phyloP scores from a whole-genome alignment of 768 basidiomycete species.

The Lactarius deliciosus region DNA sequence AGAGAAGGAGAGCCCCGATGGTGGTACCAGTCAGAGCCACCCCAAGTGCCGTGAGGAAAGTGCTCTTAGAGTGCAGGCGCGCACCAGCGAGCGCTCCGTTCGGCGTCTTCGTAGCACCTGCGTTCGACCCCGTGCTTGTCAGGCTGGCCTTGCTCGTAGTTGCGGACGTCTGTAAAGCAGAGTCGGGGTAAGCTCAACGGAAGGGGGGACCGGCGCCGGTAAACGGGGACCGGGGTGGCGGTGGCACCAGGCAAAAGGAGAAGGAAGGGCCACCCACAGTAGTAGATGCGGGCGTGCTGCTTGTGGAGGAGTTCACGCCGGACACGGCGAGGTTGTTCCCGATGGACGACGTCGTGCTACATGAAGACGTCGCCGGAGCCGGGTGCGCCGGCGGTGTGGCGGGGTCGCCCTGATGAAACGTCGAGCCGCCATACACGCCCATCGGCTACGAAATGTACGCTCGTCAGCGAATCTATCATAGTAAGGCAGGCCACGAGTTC shows the following conservation, averaged over 20 bases:
- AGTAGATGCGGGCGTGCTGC: neutral
- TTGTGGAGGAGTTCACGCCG: neutral
- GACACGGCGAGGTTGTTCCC: constrained; percentile 40
- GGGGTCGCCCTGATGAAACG: constrained; percentile 63
- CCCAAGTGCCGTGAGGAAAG: neutral
- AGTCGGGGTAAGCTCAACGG: neutral
- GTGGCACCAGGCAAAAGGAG: neutral
- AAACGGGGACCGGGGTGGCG: no score
- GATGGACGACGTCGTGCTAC: constrained; percentile 52
- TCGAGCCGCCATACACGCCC: constrained; percentile 66
- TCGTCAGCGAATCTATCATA: no score
- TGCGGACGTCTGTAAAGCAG: neutral
- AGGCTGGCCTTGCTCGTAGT: neutral
- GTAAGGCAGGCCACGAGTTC: no score
- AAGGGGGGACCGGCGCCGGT: no score
- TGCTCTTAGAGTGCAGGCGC: neutral
- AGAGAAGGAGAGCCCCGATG: neutral
- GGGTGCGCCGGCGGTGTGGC: constrained; percentile 57
- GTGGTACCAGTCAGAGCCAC: neutral
- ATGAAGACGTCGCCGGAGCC: constrained; percentile 57
- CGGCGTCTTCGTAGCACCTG: neutral
- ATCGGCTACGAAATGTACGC: constrained; percentile 44
- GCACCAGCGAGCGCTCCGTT: neutral
- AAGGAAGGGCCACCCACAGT: neutral
- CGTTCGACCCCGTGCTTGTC: neutral